Percentiles rank a stretch among this genome's conserved stretches.
Conservation (phyloP, 495 filamentous ascomycete species). For the Immersiella caudata region DNA sequence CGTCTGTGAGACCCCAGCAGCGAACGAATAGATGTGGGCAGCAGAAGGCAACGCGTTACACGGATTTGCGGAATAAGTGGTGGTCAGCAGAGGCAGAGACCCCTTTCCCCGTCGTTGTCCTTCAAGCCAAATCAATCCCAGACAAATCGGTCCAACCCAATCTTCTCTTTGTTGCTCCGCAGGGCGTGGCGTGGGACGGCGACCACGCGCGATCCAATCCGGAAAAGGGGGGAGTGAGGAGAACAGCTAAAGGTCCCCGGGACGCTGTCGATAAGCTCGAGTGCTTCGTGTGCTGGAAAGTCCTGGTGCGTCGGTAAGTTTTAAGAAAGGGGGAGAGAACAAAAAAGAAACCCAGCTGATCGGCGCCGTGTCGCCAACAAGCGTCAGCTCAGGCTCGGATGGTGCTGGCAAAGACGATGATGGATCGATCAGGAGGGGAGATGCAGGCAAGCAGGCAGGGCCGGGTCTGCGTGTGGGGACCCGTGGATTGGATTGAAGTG, state of each 20-base stretch:
- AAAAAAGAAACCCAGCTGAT: neutral
- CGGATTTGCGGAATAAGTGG: slow-evolving; percentile 8
- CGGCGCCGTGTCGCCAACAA: slow-evolving; percentile 8
- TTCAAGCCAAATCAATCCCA: slow-evolving; percentile 24
- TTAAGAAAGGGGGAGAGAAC: neutral
- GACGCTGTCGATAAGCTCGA: neutral
- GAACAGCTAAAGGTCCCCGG: neutral
- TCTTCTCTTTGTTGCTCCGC: slow-evolving; percentile 13
- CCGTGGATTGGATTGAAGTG: slow-evolving; percentile 19
- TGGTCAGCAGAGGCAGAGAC: slow-evolving; percentile 1
- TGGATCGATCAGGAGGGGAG: slow-evolving; percentile 17
- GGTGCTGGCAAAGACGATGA: neutral
- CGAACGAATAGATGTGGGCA: slow-evolving; percentile 2
- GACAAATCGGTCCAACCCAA: slow-evolving; percentile 16
- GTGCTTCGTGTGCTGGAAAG: neutral
- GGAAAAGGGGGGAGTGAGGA: neutral
- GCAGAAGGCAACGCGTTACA: slow-evolving; percentile 22
- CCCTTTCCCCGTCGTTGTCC: slow-evolving; percentile 8
- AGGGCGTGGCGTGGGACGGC: slow-evolving; percentile 15
- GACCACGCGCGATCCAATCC: slow-evolving; percentile 13
- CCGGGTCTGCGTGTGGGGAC: slow-evolving; percentile 14
- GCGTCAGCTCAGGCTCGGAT: slow-evolving; percentile 7
- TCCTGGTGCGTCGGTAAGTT: neutral
- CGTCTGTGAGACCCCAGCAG: slow-evolving; percentile 17
- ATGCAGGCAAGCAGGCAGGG: neutral